Evolutionary conservation across 208 protist genomes (phyloP).

Genomic region (Trypanosoma rangeli): DNA sequence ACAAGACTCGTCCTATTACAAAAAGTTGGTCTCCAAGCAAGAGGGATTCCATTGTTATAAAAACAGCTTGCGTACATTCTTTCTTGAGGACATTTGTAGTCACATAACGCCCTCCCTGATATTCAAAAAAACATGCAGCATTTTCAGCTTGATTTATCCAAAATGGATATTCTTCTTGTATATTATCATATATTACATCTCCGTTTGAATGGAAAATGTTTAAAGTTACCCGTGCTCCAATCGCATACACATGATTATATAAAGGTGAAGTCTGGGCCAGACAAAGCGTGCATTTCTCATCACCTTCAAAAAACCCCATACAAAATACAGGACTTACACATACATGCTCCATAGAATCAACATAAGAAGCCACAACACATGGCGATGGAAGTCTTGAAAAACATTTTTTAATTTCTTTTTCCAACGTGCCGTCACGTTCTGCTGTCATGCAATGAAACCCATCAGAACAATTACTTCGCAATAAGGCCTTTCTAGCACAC

Average conservation of each 20-base stretch:
- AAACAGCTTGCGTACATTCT: constrained; percentile 10
- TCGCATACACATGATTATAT: constrained; percentile 35
- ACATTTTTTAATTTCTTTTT: constrained; percentile 9
- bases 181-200: constrained; percentile 14
- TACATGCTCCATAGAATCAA: constrained; percentile 8
- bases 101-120: constrained; percentile 17
- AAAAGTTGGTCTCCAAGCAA: constrained; percentile 35
- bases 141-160: constrained; percentile 25
- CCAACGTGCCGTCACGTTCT: constrained; percentile 1
- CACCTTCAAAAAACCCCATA: constrained; percentile 26
- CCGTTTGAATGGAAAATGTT: constrained; percentile 24
- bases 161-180: constrained; percentile 12
- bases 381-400: constrained; percentile 16
- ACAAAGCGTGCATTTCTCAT: constrained; percentile 6
- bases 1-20: constrained; percentile 25
- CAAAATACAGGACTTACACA: constrained; percentile 23
- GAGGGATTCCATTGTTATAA: constrained; percentile 25
- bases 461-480: constrained; percentile 30
- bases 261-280: constrained; percentile 27
- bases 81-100: constrained; percentile 12
- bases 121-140: constrained; percentile 13
- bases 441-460: constrained; percentile 28
- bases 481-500: constrained; percentile 19
- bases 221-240: constrained; percentile 19
- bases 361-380: constrained; percentile 17